Conservation (phyloP, 257 asterid species). For the Solanum etuberosum region DNA sequence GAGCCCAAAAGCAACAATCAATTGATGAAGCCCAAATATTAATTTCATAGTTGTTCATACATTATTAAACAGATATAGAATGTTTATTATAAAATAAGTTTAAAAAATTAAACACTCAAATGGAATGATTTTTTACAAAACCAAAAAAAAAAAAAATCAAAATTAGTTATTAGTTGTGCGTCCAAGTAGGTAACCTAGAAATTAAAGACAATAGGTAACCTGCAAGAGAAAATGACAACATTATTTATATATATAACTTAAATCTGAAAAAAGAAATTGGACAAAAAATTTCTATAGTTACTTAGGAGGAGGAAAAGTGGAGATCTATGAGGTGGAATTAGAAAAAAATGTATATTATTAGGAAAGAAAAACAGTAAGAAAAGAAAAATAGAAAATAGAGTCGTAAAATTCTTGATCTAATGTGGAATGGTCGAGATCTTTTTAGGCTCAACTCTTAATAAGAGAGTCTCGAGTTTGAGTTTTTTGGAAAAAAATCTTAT, state of each 20-base stretch:
- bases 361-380: background rate
- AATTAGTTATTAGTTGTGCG: background rate
- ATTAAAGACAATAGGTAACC: background rate
- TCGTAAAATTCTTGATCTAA: fast-evolving
- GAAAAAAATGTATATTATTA: background rate
- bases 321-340: background rate
- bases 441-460: too few species aligned
- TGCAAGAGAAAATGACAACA: background rate
- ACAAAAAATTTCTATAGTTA: too few species aligned
- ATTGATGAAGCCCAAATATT: background rate
- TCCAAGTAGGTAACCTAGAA: background rate
- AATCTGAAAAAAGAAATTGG: background rate
- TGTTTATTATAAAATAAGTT: background rate
- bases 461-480: background rate
- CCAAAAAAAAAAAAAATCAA: background rate
- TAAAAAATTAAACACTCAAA: background rate
- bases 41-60: too few species aligned
- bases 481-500: too few species aligned
- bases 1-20: background rate
- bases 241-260: background rate
- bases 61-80: background rate
- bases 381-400: background rate
- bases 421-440: fast-evolving
- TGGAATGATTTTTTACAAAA: background rate
- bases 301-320: background rate